Evolutionary conservation across 1,139 yeast species (phyloP), one percentile per base, ranked within the genome.

Genomic region (Trichomonascaceae sp.): DNA sequence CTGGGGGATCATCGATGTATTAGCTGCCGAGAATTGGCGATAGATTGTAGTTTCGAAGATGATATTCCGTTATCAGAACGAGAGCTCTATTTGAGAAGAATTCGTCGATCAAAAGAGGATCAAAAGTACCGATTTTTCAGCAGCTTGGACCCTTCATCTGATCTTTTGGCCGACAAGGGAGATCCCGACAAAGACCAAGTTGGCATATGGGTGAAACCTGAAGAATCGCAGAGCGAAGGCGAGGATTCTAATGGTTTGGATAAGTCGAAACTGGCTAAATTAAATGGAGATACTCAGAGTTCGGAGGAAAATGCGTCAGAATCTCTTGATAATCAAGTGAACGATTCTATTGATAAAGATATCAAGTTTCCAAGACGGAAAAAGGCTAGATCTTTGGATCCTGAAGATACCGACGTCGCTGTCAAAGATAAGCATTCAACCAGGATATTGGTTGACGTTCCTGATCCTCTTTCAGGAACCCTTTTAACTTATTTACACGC

Each of bases 141-240:
- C 19, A 47, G 53, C 19, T 22, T 61, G 53, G 62, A 58, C 41
- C 63, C 63, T 10, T 51, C 60, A 2, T 44, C 60, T 13, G 63
- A 60, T 20, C 53, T 60, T 47, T 45, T 58, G 19, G 50, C 54
- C 50, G 54, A 48, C 9, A 55, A 51, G 7, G 57, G 49, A 8
- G 49, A 54, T 22, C 57, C 57, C 15, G 63, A 60, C 52, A 47
- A 57, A 12, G 62, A 60, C 47, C 49, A 54, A 8, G 54, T 60
- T 13, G 63, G 63, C 9, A 46, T 60, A 18, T 60, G 61, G 61
- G 52, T 57, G 17, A 44, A 47, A 38, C 56, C 57, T 38, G 47
- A 46, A 1, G 50, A 47, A n/a, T 32, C 50, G 7, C 19, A 45
- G 1, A 20, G 18, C 15, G 30, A 44, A 9, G 30, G 20, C 8